Base-by-base conservation (phyloP, 352 stramenopile species). In the Globisporangium parvum region DNA sequence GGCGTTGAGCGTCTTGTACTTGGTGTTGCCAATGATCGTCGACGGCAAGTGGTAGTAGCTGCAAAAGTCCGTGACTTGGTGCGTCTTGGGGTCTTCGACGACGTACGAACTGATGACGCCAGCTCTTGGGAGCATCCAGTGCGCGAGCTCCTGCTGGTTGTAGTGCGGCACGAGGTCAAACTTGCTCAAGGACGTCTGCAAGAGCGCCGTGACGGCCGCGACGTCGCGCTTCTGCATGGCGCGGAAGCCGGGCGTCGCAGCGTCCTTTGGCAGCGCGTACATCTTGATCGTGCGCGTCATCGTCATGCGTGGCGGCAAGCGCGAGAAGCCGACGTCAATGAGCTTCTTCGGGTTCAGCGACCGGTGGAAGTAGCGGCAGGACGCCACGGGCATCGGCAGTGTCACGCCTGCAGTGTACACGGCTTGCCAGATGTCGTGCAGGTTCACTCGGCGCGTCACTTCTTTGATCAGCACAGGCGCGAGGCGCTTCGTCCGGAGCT, bases 381-480 rank as follows among this genome's bases (percentile, higher is more conserved):
- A 70, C 12, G 93, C 83, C 11, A 99, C 81, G 6, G 97, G 96
- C 65, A 94, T 98, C 0, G 97, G 97, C 42, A 99, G 72, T 42
- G 98, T 80, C 9, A 98, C 95, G 6, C 97, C 97, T 0, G 96
- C 97, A 24, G 97, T 99, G 75, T 99, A 99, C 3, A 99, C 95
- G 6, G 97, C 97, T 71, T 99, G 95, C 83, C 83, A 96, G 21
- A 96, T 71, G 59, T 96, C 53, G 28, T 62, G 84, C n/a, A 97
- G 63, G 71, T 99, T 99, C 12, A 99, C 96, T 26, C 96, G 74
- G 20, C 97, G 77, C n/a, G 97, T 99, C 53, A 99, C 96, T 71
- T 99, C 97, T 79, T 99, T 99, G 73, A 99, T 99, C 0, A 99
- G 75, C 41, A 99, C 96, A 0, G 97, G 97, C 12, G 97, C 97